Evolutionary conservation across 306 rosid genomes (phyloP), one percentile per base, ranked within the genome.

Genomic region (Vachellia pachyceras): DNA sequence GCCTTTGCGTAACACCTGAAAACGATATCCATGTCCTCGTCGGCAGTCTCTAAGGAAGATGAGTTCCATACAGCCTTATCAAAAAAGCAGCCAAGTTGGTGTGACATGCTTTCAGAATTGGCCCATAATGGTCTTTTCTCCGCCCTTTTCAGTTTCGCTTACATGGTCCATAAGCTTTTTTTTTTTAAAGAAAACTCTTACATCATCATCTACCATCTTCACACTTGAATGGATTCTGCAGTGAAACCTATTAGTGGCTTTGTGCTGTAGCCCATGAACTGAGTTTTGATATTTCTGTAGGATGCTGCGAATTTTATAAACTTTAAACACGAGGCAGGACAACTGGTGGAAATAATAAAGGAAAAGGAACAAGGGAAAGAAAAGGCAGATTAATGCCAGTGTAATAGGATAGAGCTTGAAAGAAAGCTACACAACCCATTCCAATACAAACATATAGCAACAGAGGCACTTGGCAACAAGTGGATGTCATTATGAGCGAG

Each of bases 381-480:
- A n/a, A n/a, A 72, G 47, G 23, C 14, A 64, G 25, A 5, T 22
- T 36, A 47, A 29, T 72, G 58, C n/a, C 64, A 65, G 58, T 69
- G 79, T 66, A 15, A 41, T 10, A 23, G 71, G n/a, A 47, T n/a
- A n/a, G 23, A 68, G 2, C 33, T 29, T 29, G 33, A 2, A 29
- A 81, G 46, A 14, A n/a, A 41, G 15, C 33, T 68, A 54, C 23
- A 10, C 5, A 0, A 66, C 3, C 54, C 35, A 60, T 4, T n/a
- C 40, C 17, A 75, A 77, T 40, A 73, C 15, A 75, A 29, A 71
- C 72, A 47, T 46, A 20, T 20, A 13, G 37, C 2, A 54, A 64
- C 40, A 55, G 50, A 69, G 64, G 68, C 60, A 77, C 72, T 77
- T 35, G 46, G 72, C 75, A 50, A 50, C 64, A 40, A 23, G 22